Base-by-base conservation (phyloP, 768 basidiomycete species). In the Saitozyma podzolica region DNA sequence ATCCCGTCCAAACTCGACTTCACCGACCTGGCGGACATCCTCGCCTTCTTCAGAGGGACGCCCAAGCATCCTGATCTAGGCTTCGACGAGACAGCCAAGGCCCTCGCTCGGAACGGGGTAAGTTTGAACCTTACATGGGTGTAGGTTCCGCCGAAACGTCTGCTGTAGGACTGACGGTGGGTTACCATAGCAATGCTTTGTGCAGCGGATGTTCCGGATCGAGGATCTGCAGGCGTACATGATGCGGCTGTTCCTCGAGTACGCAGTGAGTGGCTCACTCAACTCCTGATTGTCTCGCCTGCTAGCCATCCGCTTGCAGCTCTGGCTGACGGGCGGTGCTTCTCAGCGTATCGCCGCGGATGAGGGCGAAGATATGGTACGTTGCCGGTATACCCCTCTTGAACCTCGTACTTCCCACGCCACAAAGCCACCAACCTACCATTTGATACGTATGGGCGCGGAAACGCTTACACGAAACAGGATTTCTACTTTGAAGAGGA, bases 11-110 rank as follows among this genome's bases (percentile, higher is more conserved):
- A 77, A 53, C 66, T 77, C n/a, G 78, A 80, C 62, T 78, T 73
- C 61, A 67, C 70, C 7, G 78, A 81, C 58, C 59, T 81, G n/a
- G 61, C 72, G 19, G 70, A 77, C 45, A 77, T 79, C 48, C 67
- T 81, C 58, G 75, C 77, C 16, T 82, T 82, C 63, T 71, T 79
- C 57, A 62, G 78, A 17, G 78, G 78, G 3, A 73, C 74, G 20
- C 78, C 78, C n/a, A 64, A 74, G 37, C 63, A 75, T 52, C 78
- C 78, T 13, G 80, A 80, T 17, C 71, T 79, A 4, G 76, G 69
- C 1, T 81, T 81, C 60, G 81, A 82, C 62, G 76, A 75, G 50
- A 74, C 81, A 9, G 81, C 80, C 11, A 70, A 78, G 56, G 78
- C 80, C 8, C 67, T 82, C 6, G 81, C 78, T 8, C 40, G 61